Conservation (phyloP, 176 grass and related monocot genomes). For the Microstegium vimineum region DNA sequence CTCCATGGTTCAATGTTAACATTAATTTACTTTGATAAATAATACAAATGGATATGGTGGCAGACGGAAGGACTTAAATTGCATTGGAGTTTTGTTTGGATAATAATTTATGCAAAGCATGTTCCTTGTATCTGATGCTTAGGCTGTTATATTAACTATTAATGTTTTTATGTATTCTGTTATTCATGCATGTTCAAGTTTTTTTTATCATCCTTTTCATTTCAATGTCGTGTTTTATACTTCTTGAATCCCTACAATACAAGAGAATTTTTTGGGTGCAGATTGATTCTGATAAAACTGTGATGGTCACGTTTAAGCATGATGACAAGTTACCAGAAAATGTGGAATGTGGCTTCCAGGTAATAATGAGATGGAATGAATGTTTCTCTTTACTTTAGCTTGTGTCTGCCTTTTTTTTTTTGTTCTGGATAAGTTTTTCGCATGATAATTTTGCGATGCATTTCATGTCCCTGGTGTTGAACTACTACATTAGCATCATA, state of each 20-base stretch:
- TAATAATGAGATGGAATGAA: slow-evolving; percentile 18
- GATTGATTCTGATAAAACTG: slow-evolving; percentile 87
- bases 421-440: not conserved
- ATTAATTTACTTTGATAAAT: not conserved
- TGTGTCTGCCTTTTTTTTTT: not conserved
- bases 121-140: not conserved
- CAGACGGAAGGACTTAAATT: not conserved
- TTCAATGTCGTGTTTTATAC: too few relatives aligned
- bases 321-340: slow-evolving; percentile 90
- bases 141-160: not conserved
- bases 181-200: not conserved
- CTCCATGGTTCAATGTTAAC: not conserved
- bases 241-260: slow-evolving; percentile 2
- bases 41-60: not conserved
- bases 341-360: slow-evolving; percentile 86
- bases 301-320: slow-evolving; percentile 97
- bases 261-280: slow-evolving; percentile 29
- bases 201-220: not conserved
- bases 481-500: not conserved
- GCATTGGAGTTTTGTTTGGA: not conserved
- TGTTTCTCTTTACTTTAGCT: not conserved
- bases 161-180: not conserved
- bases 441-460: not conserved
- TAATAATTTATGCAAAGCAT: not conserved
- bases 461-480: not conserved